Base-by-base conservation (phyloP, 129 eudicot genomes). In the Flaveria brownii region DNA sequence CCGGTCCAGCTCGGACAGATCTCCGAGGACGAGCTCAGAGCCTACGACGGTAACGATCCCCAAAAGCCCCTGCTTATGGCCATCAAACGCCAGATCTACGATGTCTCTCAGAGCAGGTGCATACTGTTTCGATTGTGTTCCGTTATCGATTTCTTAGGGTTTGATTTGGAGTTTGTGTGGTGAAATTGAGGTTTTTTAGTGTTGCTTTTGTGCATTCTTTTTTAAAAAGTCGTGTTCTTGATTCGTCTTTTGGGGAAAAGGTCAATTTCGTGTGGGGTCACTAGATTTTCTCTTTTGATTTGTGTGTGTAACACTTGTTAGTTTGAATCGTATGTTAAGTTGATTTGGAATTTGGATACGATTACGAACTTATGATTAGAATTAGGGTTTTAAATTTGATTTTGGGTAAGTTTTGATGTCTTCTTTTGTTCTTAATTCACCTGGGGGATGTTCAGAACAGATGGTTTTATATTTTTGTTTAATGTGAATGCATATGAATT, bases 31-130 rank as follows among this genome's bases (percentile, higher is more conserved):
- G 96, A 88, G 60, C 45, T 93, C 69, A 88, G 80, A 68, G 80
- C 80, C 52, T 90, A 86, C 60, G 98, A 88, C 78, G 98, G 98
- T 3, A 52, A 83, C 28, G 98, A 93, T 74, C 77, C 95, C 1
- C 75, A 84, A 55, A 93, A 93, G 76, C 98, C 98, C 9, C 82
- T 93, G 80, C 90, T 93, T 61, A 93, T 93, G 97, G 98, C 98
- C 17, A 93, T 93, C 73, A 93, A 93, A 82, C 85, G 95, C 49
- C 98, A 93, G 96, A 93, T 93, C 91, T 93, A 93, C 66, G 98
- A 93, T 78, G 97, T 93, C 14, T 80, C 98, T 0, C 97, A 90
- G 39, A 90, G 97, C 97, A 93, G 97, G 98, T 30, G 36, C 36
- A 30, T 30, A 30, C 36, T 30, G 4, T 30, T 30, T 30, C 36